A percentile compares a stretch with the other conserved stretches of the same genome.
phyloP scores from a whole-genome alignment of 495 filamentous ascomycete species.

The Acidiella bohemica region DNA sequence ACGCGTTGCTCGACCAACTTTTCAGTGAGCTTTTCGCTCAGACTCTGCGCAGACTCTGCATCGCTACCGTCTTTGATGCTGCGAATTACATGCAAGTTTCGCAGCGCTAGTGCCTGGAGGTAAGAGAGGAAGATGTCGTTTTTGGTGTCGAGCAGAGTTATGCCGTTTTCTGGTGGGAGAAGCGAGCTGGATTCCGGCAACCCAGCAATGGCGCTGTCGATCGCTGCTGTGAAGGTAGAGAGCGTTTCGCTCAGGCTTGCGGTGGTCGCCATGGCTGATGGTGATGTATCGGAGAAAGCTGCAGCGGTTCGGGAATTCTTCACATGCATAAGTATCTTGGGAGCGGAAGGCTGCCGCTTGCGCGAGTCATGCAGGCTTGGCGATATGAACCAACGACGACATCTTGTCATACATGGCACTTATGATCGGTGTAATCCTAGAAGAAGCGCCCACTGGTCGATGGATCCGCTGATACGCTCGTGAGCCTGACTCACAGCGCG shows the following conservation, averaged over 20 bases:
- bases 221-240: slow-evolving; percentile 14
- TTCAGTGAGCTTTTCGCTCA: slow-evolving; percentile 50
- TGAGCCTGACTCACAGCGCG: no score
- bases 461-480: no score
- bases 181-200: slow-evolving; percentile 7
- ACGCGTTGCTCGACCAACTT: slow-evolving; percentile 76
- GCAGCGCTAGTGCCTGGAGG: slow-evolving; percentile 82
- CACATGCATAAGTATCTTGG: no score
- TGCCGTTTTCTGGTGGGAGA: slow-evolving; percentile 62
- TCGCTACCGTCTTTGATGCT: slow-evolving; percentile 24
- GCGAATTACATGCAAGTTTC: slow-evolving; percentile 70
- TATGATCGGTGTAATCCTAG: no score
- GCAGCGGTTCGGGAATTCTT: no score
- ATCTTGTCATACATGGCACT: no score
- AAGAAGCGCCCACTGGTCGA: no score
- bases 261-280: slow-evolving; percentile 8
- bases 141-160: slow-evolving; percentile 87
- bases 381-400: no score
- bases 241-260: slow-evolving; percentile 5
- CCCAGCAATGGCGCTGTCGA: slow-evolving; percentile 4
- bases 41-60: slow-evolving; percentile 9
- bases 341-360: no score
- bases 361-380: no score
- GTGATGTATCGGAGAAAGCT: not conserved
- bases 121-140: slow-evolving; percentile 93